Base-by-base conservation (phyloP, 257 asterid genomes). In the Solanum gandarillasii region DNA sequence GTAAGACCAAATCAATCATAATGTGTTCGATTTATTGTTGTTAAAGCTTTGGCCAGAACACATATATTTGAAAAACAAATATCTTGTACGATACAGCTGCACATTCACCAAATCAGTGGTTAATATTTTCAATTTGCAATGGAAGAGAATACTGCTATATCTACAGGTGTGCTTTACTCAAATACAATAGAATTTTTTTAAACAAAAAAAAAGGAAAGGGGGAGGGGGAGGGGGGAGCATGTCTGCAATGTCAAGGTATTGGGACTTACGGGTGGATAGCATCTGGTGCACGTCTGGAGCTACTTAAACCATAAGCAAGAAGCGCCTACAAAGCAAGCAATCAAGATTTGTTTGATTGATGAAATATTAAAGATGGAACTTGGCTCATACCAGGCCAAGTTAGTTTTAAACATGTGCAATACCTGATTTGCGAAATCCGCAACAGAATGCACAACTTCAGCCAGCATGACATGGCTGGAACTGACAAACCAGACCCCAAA, bases 341-440 rank as follows among this genome's bases (percentile, higher is more conserved):
- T 48, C 70, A 82, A 48, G 20, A 82, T 48, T 46, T 55, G 39
- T 82, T 81, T 82, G 86, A 48, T 32, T 48, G 20, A 82, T 31
- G 70, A 82, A 82, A 21, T 82, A 29, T 18, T 29, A 46, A 31
- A 83, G 23, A 55, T 34, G 48, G 46, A 84, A 12, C 35, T 43
- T 38, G 14, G 25, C 83, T 46, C 81, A 72, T 43, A 25, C 43
- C 43, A 27, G 75, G 74, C 76, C 87, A 62, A 10, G 11, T 75
- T 81, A n/a, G 84, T 46, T 82, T 78, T 18, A 23, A 81, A 74
- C 46, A 34, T 12, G 67, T 39, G 48, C 79, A 65, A 34, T 90
- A 95, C 99, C 99, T 97, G 99, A 90, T 97, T 97, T 67, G 99
- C 98, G 88, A 97, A 95, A 94, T 97, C 99, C 23, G 99, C 99